A percentile compares a stretch with the other conserved stretches of the same genome.
Conservation (phyloP, 352 stramenopile species). For the Phytopythium oedochilum region DNA sequence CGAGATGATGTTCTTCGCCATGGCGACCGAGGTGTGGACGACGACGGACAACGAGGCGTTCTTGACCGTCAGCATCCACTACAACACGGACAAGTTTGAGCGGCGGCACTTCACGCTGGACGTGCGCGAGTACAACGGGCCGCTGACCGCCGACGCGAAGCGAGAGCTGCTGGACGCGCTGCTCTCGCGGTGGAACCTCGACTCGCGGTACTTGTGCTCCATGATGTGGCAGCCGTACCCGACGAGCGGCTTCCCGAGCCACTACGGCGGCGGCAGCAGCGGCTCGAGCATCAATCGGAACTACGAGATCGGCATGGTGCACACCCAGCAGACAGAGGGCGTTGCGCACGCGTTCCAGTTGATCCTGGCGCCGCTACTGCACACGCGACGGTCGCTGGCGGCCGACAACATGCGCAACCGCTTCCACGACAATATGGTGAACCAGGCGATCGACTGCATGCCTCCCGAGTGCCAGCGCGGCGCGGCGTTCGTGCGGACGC, state of each 20-base stretch:
- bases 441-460: slow-evolving; percentile 27
- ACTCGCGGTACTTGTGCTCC: slow-evolving; percentile 36
- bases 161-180: slow-evolving; percentile 37
- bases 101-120: slow-evolving; percentile 40
- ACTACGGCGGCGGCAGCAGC: background rate
- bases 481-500: slow-evolving; percentile 27
- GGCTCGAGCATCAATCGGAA: background rate
- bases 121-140: slow-evolving; percentile 34
- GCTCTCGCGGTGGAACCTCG: slow-evolving; percentile 39
- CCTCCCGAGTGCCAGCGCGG: slow-evolving; percentile 26
- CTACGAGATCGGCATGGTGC: slow-evolving; percentile 11
- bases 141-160: slow-evolving; percentile 31
- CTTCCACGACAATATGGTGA: slow-evolving; percentile 43
- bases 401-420: slow-evolving; percentile 33
- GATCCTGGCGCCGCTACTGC: slow-evolving; percentile 36
- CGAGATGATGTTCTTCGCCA: slow-evolving; percentile 42
- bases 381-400: slow-evolving; percentile 23
- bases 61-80: slow-evolving; percentile 44
- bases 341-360: slow-evolving; percentile 38
- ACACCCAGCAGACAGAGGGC: slow-evolving; percentile 32
- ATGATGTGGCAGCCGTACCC: slow-evolving; percentile 43
- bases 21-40: slow-evolving; percentile 43
- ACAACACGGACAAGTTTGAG: slow-evolving; percentile 37
- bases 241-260: slow-evolving; percentile 4
- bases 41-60: slow-evolving; percentile 38